A percentile compares a stretch with the other conserved stretches of the same genome.
phyloP scores from a whole-genome alignment of 768 basidiomycete genomes.

The Hemileccinum impolitum region DNA sequence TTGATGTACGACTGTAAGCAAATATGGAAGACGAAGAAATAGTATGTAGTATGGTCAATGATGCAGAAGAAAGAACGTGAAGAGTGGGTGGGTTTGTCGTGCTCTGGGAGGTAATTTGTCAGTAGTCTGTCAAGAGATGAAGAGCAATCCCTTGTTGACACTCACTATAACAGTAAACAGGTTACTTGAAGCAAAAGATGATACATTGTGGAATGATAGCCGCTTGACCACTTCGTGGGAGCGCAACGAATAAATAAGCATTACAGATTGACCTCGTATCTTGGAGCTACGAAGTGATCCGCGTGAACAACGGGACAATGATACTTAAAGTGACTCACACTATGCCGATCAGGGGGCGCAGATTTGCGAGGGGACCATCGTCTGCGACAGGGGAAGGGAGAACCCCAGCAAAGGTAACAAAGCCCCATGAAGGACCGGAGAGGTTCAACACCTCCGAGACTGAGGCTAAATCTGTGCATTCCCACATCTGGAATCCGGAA shows the following conservation, averaged over 20 bases:
- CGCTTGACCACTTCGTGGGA: constrained; percentile 51
- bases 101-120: constrained; percentile 39
- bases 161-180: constrained; percentile 59
- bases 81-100: constrained; percentile 53
- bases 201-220: constrained; percentile 40
- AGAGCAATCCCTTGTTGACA: constrained; percentile 8
- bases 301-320: constrained; percentile 1
- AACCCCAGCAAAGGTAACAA: constrained; percentile 38
- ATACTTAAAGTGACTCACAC: constrained; percentile 26
- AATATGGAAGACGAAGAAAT: constrained; percentile 47
- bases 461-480: constrained; percentile 49
- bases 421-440: constrained; percentile 33
- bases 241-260: constrained; percentile 46
- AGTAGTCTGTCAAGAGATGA: neutral
- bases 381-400: constrained; percentile 32
- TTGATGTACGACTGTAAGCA: constrained; percentile 39
- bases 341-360: constrained; percentile 35
- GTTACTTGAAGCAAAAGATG: constrained; percentile 43
- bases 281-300: constrained; percentile 12
- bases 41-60: constrained; percentile 48
- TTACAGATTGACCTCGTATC: constrained; percentile 20
- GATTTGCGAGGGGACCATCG: constrained; percentile 30
- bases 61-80: constrained; percentile 53
- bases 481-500: constrained; percentile 59
- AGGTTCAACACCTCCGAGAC: constrained; percentile 56